Evolutionary conservation across 2,329 filamentous ascomycete genomes (phyloP), one percentile per base, ranked within the genome.

Genomic region (Grosmannia clavigera): DNA sequence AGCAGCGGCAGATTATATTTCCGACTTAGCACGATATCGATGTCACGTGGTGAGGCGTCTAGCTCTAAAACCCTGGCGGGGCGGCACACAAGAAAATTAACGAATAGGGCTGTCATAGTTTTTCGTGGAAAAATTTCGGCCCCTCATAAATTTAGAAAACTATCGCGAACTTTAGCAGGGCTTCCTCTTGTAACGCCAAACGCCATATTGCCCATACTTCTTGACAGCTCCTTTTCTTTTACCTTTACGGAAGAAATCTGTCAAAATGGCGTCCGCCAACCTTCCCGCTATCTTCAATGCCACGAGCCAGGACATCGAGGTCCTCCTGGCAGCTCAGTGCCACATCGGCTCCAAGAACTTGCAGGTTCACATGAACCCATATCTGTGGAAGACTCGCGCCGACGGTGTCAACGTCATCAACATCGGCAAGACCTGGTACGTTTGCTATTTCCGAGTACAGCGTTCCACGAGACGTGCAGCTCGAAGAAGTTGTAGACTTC

Each of bases 351-450:
- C 87, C 80, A 97, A 97, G 90, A 99, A 99, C 86, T 78, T 99
- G 72, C 94, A 97, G 85, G 90, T 95, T 75, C 92, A 97, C 84
- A 97, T 96, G 69, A 67, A 68, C 65, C 68, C 91, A 70, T 99
- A 99, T 84, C 87, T 99, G 74, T 99, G 92, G 92, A 99, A 99
- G 88, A 96, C 91, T 77, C 90, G 94, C 75, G 87, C 90, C 68
- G 95, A 99, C 73, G 94, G 94, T 80, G 87, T 99, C 82, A 99
- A 99, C 78, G 85, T 99, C 69, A 84, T 99, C 79, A 99, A 99
- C 87, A 90, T 99, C 79, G 92, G 92, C 83, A 99, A 99, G 90
- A 99, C 94, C 80, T 99, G 92, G 91, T 95, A 86, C 68, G 87
- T 76, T 35, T 31, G 3, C 22, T 19, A 6, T 12, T 25, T 27